These are phyloP conservation scores for Brassica carinata DNA, from an alignment of 345 rosid genomes.

Conservation along the genomic window DNA sequence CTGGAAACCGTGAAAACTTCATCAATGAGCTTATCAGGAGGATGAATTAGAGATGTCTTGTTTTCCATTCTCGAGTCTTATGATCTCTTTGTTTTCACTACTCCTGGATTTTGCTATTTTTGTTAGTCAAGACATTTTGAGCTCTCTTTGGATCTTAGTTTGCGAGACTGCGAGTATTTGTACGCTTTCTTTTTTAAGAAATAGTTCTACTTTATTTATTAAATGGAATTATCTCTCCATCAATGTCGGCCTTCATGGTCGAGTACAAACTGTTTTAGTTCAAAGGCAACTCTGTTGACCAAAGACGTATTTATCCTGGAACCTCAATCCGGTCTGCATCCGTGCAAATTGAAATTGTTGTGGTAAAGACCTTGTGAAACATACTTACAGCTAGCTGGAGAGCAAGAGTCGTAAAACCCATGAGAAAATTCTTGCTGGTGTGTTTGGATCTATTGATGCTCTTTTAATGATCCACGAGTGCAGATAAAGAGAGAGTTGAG, in stretches of 20 bases:
- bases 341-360: too few species aligned
- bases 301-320: too few species aligned
- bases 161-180: neutral
- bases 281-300: too few species aligned
- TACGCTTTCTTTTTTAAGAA: neutral
- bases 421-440: too few species aligned
- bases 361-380: too few species aligned
- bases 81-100: neutral
- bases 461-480: neutral
- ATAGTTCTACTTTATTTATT: neutral
- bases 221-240: neutral
- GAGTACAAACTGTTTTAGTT: too few species aligned
- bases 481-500: constrained; percentile 21
- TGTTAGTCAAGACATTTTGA: constrained; percentile 25
- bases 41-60: constrained; percentile 62
- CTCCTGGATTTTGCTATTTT: constrained; percentile 26
- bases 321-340: too few species aligned
- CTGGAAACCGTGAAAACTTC: constrained; percentile 71
- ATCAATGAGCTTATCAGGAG: constrained; percentile 89
- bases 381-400: too few species aligned
- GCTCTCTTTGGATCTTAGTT: constrained; percentile 1
- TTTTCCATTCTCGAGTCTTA: neutral
- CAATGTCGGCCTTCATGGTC: neutral
- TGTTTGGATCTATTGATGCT: too few species aligned
- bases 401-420: too few species aligned